Conservation (phyloP, 2,329 filamentous ascomycete genomes). For the Pestalotiopsis sp. region DNA sequence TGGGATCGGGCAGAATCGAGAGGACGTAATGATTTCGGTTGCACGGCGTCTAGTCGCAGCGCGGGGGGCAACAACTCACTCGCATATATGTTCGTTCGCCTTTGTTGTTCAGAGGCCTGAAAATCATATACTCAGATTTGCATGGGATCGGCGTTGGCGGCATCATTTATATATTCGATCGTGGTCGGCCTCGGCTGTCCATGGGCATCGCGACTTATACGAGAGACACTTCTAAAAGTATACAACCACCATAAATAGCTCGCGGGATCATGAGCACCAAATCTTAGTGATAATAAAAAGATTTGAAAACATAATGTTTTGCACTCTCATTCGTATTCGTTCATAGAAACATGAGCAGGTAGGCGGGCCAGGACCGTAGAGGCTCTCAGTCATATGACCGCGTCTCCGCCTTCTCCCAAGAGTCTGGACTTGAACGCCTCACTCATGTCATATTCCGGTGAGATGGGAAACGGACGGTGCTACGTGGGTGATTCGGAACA, state of each 20-base stretch:
- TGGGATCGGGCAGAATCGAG: background rate
- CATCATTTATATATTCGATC: background rate
- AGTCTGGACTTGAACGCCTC: too few relatives aligned
- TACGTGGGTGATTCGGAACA: too few relatives aligned
- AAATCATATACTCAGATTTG: conserved; percentile 1
- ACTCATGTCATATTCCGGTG: too few relatives aligned
- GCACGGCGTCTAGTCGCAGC: background rate
- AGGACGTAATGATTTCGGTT: background rate
- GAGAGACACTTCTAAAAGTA: background rate
- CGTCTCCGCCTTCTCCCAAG: too few relatives aligned
- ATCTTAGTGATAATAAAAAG: too few relatives aligned
- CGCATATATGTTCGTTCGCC: background rate
- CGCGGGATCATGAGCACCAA: background rate
- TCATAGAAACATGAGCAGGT: too few relatives aligned
- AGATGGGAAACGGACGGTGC: too few relatives aligned
- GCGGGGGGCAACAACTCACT: background rate
- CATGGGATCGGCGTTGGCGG: conserved; percentile 9
- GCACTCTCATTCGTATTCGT: too few relatives aligned
- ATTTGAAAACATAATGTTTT: too few relatives aligned
- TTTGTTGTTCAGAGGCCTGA: background rate
- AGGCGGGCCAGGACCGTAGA: too few relatives aligned
- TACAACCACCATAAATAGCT: background rate
- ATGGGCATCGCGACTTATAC: background rate
- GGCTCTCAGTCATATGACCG: too few relatives aligned
- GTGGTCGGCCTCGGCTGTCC: background rate